Evolutionary conservation across 768 basidiomycete genomes (phyloP), one percentile per base, ranked within the genome.

Genomic region (Boletus speciosus): DNA sequence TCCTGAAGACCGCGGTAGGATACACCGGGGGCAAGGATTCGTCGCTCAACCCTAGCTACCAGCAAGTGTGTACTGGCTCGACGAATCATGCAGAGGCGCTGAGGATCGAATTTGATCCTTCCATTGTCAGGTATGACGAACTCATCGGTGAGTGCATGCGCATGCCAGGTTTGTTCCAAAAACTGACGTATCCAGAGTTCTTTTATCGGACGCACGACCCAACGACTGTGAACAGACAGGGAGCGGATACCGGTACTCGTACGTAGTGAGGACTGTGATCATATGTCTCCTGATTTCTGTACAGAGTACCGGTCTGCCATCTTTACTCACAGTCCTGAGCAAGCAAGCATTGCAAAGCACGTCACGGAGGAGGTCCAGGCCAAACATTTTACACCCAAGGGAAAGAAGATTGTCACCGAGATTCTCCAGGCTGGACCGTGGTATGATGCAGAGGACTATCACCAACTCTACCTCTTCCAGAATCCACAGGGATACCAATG

Each of bases 131-230:
- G 14, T 98, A 96, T 62, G 90, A 75, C 8, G 86, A 96, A 67
- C 83, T 98, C 34, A 91, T 95, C 34, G 90, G 90, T 86, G 67
- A 59, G 88, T 80, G 4, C 29, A 15, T 36, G 31, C n/a, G 14
- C 6, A 7, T 29, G 8, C 29, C 29, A 7, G 29, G 6, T 29
- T 29, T 29, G 7, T 9, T 29, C 29, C 7, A 7, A 29, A 9
- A 29, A 29, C 29, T 29, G 29, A 29, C 8, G 36, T 31, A 1
- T 39, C 31, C 68, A 86, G 93, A 96, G 71, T 95, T 94, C 76
- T 96, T 96, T 73, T 96, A 93, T 70, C 81, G 96, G 43, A 92
- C 90, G 0, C 95, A 98, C 63, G 94, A 97, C 60, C 92, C 95
- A 3, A 96, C 93, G 39, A 90, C 90, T 0, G 64, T 78, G 51